Conservation (phyloP, 768 basidiomycete species). For the Albatrellus ellisii region DNA sequence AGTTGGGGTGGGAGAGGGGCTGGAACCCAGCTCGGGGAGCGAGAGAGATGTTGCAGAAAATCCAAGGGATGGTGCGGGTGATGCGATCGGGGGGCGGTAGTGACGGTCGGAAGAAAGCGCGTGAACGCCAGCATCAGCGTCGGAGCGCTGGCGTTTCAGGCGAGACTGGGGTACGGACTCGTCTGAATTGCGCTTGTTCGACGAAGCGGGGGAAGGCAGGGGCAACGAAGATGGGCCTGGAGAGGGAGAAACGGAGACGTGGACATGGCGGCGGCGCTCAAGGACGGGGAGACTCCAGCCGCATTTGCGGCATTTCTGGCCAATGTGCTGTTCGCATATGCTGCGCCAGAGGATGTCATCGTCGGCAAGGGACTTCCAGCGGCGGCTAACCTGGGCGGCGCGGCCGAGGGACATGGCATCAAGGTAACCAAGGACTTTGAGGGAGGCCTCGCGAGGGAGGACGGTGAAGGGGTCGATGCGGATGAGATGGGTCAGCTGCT, state of each 20-base stretch:
- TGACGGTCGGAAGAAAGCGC: conserved; percentile 2
- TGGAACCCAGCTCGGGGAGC: background rate
- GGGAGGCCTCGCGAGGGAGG: conserved; percentile 80
- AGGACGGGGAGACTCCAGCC: conserved; percentile 95
- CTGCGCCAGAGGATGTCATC: conserved; percentile 92
- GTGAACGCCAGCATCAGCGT: conserved; percentile 9
- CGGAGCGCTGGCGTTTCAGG: conserved; percentile 39
- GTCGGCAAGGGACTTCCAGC: conserved; percentile 84
- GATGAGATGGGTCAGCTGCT: conserved; percentile 84
- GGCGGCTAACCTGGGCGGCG: conserved; percentile 79
- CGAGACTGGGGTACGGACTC: conserved; percentile 20
- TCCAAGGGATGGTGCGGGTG: conserved; percentile 9
- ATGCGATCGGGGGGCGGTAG: conserved; percentile 8
- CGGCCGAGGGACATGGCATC: conserved; percentile 90
- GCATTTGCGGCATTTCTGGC: conserved; percentile 90
- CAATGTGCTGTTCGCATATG: conserved; percentile 98
- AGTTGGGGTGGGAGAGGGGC: background rate
- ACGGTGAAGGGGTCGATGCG: conserved; percentile 90
- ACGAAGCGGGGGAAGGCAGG: conserved; percentile 14
- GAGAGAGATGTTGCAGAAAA: background rate
- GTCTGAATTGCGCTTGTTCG: conserved; percentile 29
- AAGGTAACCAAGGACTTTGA: conserved; percentile 79
- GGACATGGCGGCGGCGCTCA: conserved; percentile 50
- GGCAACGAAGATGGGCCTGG: conserved; percentile 18
- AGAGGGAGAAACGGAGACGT: conserved; percentile 28